Conservation (phyloP, 768 basidiomycete species). For the Tylopilus felleus region DNA sequence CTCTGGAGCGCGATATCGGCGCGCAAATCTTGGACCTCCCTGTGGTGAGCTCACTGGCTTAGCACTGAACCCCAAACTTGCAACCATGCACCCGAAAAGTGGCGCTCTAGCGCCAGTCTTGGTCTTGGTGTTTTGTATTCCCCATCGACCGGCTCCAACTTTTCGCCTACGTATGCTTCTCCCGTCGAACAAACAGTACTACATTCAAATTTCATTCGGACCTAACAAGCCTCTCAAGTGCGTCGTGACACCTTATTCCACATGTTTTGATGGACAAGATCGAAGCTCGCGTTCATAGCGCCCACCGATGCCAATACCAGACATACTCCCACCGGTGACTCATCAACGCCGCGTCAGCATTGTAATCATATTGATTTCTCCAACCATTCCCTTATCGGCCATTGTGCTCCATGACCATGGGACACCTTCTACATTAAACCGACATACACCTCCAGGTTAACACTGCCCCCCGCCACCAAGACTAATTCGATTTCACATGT, state of each 20-base stretch:
- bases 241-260: constrained; percentile 19
- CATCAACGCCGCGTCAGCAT: neutral
- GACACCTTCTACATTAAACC: neutral
- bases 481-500: neutral
- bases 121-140: neutral
- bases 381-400: neutral
- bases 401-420: neutral
- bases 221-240: constrained; percentile 17
- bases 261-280: constrained; percentile 11
- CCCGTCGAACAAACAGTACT: constrained; percentile 2
- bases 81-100: neutral
- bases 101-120: constrained; percentile 3
- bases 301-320: neutral
- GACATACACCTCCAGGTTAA: neutral
- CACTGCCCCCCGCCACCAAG: neutral
- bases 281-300: constrained; percentile 14
- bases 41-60: neutral
- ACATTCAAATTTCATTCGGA: constrained; percentile 1
- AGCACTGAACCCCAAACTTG: neutral
- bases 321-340: constrained; percentile 6
- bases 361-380: neutral
- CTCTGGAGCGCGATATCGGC: neutral
- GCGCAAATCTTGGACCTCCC: constrained; percentile 9
- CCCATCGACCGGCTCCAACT: neutral
- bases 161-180: neutral